These are phyloP conservation scores for Phytophthora agathidicida DNA, from an alignment of 352 stramenopile genomes.

Conservation along the genomic window DNA sequence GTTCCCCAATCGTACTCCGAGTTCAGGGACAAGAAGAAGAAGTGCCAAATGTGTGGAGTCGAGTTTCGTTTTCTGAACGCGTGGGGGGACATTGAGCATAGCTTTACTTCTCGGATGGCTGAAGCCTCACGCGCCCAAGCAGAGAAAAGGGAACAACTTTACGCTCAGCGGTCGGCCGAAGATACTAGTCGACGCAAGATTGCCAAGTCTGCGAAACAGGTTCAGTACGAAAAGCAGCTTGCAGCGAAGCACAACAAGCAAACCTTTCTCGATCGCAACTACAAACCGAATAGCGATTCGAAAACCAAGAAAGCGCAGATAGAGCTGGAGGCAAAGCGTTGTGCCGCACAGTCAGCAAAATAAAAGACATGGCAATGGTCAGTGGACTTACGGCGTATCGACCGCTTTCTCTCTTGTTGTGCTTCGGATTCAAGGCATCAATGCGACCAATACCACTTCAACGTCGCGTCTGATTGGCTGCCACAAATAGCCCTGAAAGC, in stretches of 20 bases:
- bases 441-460: no score
- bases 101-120: conserved; percentile 69
- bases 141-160: conserved; percentile 61
- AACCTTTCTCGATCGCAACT: conserved; percentile 75
- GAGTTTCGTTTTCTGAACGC: conserved; percentile 77
- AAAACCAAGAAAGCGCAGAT: conserved; percentile 68
- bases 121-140: conserved; percentile 46
- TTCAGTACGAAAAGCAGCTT: conserved; percentile 73
- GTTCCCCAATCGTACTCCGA: conserved; percentile 81
- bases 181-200: conserved; percentile 42
- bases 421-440: no score
- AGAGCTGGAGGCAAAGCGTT: conserved; percentile 49
- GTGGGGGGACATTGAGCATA: conserved; percentile 72
- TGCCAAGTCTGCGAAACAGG: conserved; percentile 60
- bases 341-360: not conserved
- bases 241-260: conserved; percentile 54
- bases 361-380: no score
- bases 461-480: conserved; percentile 13
- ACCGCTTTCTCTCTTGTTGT: no score
- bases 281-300: conserved; percentile 43
- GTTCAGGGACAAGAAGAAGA: conserved; percentile 89
- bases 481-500: not conserved
- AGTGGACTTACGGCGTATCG: no score
- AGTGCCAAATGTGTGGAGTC: conserved; percentile 77
- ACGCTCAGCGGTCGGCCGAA: conserved; percentile 40